A percentile compares a stretch with the other conserved stretches of the same genome.
Conservation (phyloP, 106 monocot genomes). For the Phalaenopsis equestris region DNA sequence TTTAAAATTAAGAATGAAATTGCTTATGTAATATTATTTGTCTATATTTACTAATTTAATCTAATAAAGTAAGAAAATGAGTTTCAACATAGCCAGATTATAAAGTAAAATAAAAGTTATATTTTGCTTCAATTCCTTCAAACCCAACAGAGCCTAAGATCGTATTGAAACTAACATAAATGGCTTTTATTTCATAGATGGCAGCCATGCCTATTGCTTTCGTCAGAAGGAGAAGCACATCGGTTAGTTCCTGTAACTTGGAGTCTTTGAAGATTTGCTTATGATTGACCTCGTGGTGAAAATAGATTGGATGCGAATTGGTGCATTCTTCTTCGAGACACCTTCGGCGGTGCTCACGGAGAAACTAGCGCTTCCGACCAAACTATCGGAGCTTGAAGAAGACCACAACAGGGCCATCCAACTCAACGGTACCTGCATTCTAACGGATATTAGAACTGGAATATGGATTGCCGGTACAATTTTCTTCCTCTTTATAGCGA, state of each 20-base stretch:
- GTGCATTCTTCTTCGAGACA: slow-evolving; percentile 55
- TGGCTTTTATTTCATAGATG: slow-evolving; percentile 23
- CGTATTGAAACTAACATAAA: too few species aligned
- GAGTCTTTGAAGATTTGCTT: background rate
- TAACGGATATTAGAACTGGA: slow-evolving; percentile 35
- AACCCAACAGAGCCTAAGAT: too few species aligned
- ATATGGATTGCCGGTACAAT: slow-evolving; percentile 62
- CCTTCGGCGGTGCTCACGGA: slow-evolving; percentile 41
- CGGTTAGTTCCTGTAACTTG: slow-evolving; percentile 15
- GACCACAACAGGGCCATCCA: slow-evolving; percentile 20
- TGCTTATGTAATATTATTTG: too few species aligned
- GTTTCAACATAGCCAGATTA: too few species aligned
- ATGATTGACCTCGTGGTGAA: background rate
- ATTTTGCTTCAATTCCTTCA: too few species aligned
- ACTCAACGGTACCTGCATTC: slow-evolving; percentile 29
- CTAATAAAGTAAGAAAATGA: too few species aligned
- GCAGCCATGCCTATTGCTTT: slow-evolving; percentile 52
- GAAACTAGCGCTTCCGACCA: slow-evolving; percentile 25
- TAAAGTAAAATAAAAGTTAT: too few species aligned
- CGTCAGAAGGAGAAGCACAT: slow-evolving; percentile 72
- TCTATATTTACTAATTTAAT: too few species aligned
- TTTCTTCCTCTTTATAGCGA: background rate
- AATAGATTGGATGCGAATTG: slow-evolving; percentile 72
- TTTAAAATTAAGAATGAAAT: background rate
- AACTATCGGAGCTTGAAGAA: slow-evolving; percentile 15